Base-by-base conservation (phyloP, 1,284 basidiomycete species). In the Ustilago trichophora region DNA sequence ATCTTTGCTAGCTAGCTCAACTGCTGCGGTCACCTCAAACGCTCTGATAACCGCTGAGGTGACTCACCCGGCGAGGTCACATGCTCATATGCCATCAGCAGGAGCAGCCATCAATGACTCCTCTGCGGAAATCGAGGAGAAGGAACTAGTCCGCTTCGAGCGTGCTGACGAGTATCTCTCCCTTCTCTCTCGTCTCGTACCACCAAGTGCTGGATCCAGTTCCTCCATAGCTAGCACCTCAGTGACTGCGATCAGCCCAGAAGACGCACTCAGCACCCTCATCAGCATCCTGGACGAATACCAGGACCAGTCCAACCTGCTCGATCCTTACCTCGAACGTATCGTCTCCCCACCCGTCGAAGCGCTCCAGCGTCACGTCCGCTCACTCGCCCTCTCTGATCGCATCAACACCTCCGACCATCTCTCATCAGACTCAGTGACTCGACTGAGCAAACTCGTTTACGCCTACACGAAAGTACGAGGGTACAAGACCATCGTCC, bases 261-360 rank as follows among this genome's bases (percentile, higher is more conserved):
- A 60, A 16, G 45, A 56, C 1, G 16, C 13, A 0, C 60, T 70
- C 24, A 16, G 24, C 24, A 40, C n/a, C 2, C 51, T 65, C 6
- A 19, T 45, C 6, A 19, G 45, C 21, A 63, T 72, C 32, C 86
- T 98, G 34, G 87, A 88, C 80, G 87, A 89, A 78, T 98, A 97
- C 77, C 93, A 97, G 78, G 94, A 98, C 18, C 77, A 78, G 26
- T 86, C 93, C 2, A 92, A 94, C 76, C 86, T 99, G 0, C 86
- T 98, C n/a, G 96, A 98, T 80, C 93, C 94, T n/a, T 89, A 88
- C 74, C 86, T 99, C n/a, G 91, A 93, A 75, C 80, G 84, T 15
- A 88, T 98, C 57, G 87, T 98, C 11, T 82, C 85, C 2, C 93
- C 94, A 0, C 87, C 91, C 3, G 88, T 92, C 41, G 85, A 53